Percentiles rank a stretch among this genome's conserved stretches.
Conservation (phyloP, 1,139 yeast genomes). For the Yarrowia galli region DNA sequence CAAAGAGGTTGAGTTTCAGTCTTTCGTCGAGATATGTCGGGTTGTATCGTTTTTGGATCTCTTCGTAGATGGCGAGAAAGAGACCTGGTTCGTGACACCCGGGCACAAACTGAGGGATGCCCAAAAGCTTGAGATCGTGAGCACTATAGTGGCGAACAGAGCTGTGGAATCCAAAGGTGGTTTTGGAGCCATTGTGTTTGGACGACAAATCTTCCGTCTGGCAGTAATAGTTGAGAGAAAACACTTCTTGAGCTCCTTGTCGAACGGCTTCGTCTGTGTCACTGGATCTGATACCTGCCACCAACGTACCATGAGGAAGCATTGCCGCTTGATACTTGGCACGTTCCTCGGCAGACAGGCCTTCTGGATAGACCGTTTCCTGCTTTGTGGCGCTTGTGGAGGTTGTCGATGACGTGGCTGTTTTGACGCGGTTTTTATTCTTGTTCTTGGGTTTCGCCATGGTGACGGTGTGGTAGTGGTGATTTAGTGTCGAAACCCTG, state of each 20-base stretch:
- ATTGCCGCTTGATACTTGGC: constrained; percentile 24
- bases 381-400: constrained; percentile 2
- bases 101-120: constrained; percentile 34
- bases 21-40: constrained; percentile 26
- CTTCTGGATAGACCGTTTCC: constrained; percentile 4
- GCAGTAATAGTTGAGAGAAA: constrained; percentile 23
- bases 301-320: constrained; percentile 4
- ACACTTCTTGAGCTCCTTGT: background rate
- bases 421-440: constrained; percentile 34
- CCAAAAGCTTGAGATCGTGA: constrained; percentile 36
- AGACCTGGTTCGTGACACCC: constrained; percentile 35
- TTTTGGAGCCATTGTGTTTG: background rate
- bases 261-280: background rate
- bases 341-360: constrained; percentile 16
- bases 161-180: constrained; percentile 20
- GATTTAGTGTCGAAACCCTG: constrained; percentile 4
- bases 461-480: background rate
- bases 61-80: constrained; percentile 31
- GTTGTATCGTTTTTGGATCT: constrained; percentile 32
- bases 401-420: background rate
- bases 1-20: constrained; percentile 32
- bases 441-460: constrained; percentile 38
- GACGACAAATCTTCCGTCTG: constrained; percentile 19
- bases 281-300: constrained; percentile 13
- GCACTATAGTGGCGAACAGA: constrained; percentile 13